These are phyloP conservation scores for Stylosanthes scabra DNA, from an alignment of 331 rosid species.

Conservation along the genomic window DNA sequence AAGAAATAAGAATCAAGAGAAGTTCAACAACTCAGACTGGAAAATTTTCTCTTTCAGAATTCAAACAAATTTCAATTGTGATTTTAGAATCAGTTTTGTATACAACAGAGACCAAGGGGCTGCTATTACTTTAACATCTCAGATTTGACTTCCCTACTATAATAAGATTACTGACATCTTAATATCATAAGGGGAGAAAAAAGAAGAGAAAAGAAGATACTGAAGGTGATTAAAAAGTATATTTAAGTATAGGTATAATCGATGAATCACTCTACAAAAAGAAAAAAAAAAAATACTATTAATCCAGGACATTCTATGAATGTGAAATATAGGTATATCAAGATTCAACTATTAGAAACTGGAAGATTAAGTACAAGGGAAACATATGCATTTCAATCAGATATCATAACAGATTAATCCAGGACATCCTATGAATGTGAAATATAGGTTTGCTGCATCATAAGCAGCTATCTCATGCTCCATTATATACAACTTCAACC, in stretches of 20 bases:
- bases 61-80: conserved; percentile 14
- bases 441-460: conserved; percentile 5
- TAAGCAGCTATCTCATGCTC: conserved; percentile 8
- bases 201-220: not conserved
- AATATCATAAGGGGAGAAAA: not conserved
- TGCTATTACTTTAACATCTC: too few relatives aligned
- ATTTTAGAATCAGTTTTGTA: not conserved
- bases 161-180: conserved; percentile 3
- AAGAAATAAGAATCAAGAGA: not conserved
- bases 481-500: not conserved
- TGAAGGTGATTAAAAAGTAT: not conserved
- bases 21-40: not conserved
- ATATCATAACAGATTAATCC: conserved; percentile 2
- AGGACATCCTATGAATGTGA: conserved; percentile 9
- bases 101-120: not conserved
- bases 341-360: conserved; percentile 5
- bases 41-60: conserved; percentile 7
- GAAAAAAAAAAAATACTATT: not conserved
- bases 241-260: not conserved
- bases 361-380: conserved; percentile 13
- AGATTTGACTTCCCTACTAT: not conserved
- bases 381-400: conserved; percentile 23
- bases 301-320: conserved; percentile 4
- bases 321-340: conserved; percentile 2
- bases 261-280: conserved; percentile 8